These are phyloP conservation scores for Rhododendron vialii DNA, from an alignment of 148 eudicot genomes.

Conservation along the genomic window DNA sequence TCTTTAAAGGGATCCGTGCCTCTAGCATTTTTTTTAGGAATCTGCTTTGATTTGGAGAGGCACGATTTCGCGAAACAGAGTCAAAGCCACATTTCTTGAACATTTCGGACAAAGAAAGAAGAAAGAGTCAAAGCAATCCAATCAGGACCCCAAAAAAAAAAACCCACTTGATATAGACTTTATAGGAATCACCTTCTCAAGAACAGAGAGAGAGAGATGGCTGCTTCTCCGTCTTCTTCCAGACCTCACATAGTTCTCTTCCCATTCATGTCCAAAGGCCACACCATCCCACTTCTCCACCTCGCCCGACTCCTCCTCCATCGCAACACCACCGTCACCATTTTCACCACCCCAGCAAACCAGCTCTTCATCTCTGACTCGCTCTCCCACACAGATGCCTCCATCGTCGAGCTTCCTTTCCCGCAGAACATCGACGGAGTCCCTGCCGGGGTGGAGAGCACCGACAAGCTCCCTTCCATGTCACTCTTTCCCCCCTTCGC, in stretches of 20 bases:
- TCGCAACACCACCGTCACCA: not conserved
- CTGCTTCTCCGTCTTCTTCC: not conserved
- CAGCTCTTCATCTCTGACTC: not conserved
- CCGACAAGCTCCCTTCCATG: not conserved
- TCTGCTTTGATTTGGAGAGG: too few relatives aligned
- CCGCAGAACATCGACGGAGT: not conserved
- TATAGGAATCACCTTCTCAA: not conserved
- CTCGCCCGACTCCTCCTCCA: not conserved
- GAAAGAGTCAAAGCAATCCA: too few relatives aligned
- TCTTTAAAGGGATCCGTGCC: too few relatives aligned
- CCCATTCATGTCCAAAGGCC: not conserved
- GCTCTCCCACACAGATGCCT: not conserved
- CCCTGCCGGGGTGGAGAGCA: not conserved
- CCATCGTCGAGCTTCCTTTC: not conserved
- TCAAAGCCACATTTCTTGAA: too few relatives aligned
- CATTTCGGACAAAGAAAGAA: too few relatives aligned
- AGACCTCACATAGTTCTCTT: not conserved
- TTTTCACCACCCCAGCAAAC: not conserved
- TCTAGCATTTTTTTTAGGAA: too few relatives aligned
- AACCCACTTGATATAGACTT: too few relatives aligned
- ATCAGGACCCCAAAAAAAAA: too few relatives aligned
- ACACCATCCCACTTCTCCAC: not conserved
- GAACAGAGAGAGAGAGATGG: not conserved
- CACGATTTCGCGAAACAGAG: too few relatives aligned
- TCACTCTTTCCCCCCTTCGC: not conserved